Conservation (phyloP, 2,329 filamentous ascomycete species). For the Talaromyces sp. region DNA sequence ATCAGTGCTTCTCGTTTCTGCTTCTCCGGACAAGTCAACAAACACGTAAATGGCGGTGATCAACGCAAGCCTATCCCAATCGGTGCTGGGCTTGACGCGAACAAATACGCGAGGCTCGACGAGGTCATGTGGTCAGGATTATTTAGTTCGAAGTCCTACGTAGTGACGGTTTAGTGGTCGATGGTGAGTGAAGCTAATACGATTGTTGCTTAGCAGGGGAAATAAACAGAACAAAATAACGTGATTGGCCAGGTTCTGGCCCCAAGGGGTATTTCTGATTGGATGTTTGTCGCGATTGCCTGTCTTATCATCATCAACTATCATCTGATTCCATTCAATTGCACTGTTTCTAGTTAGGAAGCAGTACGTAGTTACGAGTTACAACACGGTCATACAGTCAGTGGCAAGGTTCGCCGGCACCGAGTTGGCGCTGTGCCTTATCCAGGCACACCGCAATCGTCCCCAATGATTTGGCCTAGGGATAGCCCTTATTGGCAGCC, state of each 20-base stretch:
- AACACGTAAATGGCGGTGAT: conserved; percentile 9
- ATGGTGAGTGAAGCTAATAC: not conserved
- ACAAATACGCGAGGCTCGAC: conserved; percentile 4
- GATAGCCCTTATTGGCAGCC: not conserved
- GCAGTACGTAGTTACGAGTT: not conserved
- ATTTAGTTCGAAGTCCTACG: not conserved
- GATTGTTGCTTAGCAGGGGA: not conserved
- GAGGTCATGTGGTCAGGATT: conserved; percentile 8
- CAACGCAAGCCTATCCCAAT: conserved; percentile 1
- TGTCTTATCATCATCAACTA: not conserved
- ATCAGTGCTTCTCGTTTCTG: not conserved
- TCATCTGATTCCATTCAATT: not conserved
- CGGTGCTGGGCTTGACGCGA: not conserved
- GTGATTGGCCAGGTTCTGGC: not conserved
- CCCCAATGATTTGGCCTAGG: not conserved
- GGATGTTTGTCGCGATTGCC: not conserved
- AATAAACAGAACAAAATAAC: not conserved
- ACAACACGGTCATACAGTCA: not conserved
- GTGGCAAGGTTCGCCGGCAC: not conserved
- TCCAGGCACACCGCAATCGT: conserved; percentile 1
- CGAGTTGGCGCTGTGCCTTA: not conserved
- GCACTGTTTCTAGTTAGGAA: not conserved
- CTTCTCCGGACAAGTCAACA: not conserved
- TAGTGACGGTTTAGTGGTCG: not conserved
- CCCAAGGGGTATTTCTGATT: not conserved